phyloP scores from a whole-genome alignment of 805 yeast species.

The Candida ipomoeae region DNA sequence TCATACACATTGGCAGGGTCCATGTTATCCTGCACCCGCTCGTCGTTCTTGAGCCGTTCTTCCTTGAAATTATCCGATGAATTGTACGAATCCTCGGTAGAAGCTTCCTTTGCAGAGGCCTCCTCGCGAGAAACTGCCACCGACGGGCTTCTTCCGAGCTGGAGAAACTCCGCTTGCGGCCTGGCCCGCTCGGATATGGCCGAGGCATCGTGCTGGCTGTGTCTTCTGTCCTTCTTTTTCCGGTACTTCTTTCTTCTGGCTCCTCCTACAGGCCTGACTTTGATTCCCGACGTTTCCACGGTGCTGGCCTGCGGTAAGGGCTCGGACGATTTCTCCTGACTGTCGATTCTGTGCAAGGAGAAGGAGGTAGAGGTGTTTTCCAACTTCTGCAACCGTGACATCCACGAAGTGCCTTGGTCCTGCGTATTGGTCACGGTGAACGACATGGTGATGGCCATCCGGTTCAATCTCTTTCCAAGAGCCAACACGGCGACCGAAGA shows the following conservation, averaged over 20 bases:
- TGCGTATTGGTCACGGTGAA: conserved; percentile 61
- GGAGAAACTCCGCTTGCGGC: conserved; percentile 39
- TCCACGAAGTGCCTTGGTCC: conserved; percentile 63
- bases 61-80: background rate
- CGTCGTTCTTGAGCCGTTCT: background rate
- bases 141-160: conserved; percentile 32
- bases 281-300: conserved; percentile 60
- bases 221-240: conserved; percentile 32
- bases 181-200: conserved; percentile 26
- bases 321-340: conserved; percentile 29
- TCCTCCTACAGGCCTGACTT: conserved; percentile 72
- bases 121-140: conserved; percentile 6
- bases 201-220: conserved; percentile 12
- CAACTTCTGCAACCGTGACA: conserved; percentile 76
- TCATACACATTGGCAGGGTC: conserved; percentile 41
- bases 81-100: conserved; percentile 3
- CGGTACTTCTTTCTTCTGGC: conserved; percentile 50
- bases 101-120: background rate
- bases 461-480: conserved; percentile 76
- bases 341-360: conserved; percentile 80
- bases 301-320: conserved; percentile 33
- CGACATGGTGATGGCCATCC: conserved; percentile 90
- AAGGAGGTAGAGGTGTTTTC: conserved; percentile 70
- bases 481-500: conserved; percentile 47
- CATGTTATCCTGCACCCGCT: conserved; percentile 3